Base-by-base conservation (phyloP, 2,329 filamentous ascomycete species). In the Xylaria sp. region DNA sequence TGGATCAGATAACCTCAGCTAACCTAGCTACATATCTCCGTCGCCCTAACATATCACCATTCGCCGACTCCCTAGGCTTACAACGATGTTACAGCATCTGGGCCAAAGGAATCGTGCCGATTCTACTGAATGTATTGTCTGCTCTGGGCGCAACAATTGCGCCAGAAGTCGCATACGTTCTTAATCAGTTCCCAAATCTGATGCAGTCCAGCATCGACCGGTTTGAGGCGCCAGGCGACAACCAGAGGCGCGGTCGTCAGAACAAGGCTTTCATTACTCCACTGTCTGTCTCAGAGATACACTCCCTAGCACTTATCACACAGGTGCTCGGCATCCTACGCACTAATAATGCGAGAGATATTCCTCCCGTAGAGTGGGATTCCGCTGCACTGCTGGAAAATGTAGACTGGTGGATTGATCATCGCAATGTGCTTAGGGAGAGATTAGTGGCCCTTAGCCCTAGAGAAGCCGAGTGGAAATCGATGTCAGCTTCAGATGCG, bases 51-150 rank as follows among this genome's bases (percentile, higher is more conserved):
- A 90, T 94, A 66, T 92, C 92, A 2, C 94, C 94, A 0, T 94
- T 97, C 71, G 92, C 96, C 53, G 87, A 92, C 6, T 88, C 88
- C 15, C 84, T 88, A 3, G 86, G 90, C 1, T 82, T 87, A 0
- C 88, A 89, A 70, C 89, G 95, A 31, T 89, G 97, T 76, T 97
- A 97, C 82, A 87, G 88, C 61, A 94, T 98, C 75, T 99, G 96
- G 96, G 89, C 90, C 23, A 92, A 93, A 73, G 96, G 93, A 1
- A 87, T 98, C 66, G 84, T 99, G 3, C 96, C 96, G 0, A 83
- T 99, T 20, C 91, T 95, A 68, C 86, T 99, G 53, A 98, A 98
- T 79, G 85, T 99, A 33, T 87, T 99, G 23, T 89, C 91, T 67
- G 89, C 92, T 11, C 89, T 99, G 20, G 93, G 94, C 11, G 87